Base-by-base conservation (phyloP, 805 yeast species). In the Kodamaea jinghongensis region DNA sequence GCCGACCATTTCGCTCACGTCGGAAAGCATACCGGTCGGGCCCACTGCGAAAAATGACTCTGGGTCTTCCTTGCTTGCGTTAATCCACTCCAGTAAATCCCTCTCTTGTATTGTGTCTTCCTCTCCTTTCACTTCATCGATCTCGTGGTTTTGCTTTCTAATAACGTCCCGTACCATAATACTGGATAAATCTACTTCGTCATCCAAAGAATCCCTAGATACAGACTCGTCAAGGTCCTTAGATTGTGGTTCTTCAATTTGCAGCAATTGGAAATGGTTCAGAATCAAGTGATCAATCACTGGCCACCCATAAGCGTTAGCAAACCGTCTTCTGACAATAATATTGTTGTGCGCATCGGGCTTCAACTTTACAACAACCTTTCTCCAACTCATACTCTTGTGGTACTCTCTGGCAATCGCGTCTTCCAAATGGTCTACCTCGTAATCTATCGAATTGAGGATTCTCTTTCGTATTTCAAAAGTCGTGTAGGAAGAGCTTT, bases 261-360 rank as follows among this genome's bases (percentile, higher is more conserved):
- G 45, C 6, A 43, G 49, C 7, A 31, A 43, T 1, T 38, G 54
- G 57, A 86, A 86, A 63, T 86, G 93, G 39, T 77, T 75, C 11
- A 75, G 68, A 1, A 84, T 86, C 48, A 90, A 52, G 59, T 91
- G 96, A 31, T 82, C 83, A n/a, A 91, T 71, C 0, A 88, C 96
- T 1, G 86, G 87, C 93, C 96, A 88, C 2, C 99, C 99, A 62
- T 83, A 90, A 0, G 96, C 93, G 62, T 91, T 91, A 4, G 95
- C 83, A 67, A 86, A 93, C 45, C 86, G 66, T 49, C 99, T 72
- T 46, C 99, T 70, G 1, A 91, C 98, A 17, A 87, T 73, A 20
- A 93, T 89, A 54, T 89, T 91, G 54, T 91, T 91, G 56, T 91
- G 99, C 0, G 99, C 96, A 59, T 91, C 99, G 0, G 97, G 96